Conservation (phyloP, 768 basidiomycete genomes). For the Tylopilus cervinicoccineus region DNA sequence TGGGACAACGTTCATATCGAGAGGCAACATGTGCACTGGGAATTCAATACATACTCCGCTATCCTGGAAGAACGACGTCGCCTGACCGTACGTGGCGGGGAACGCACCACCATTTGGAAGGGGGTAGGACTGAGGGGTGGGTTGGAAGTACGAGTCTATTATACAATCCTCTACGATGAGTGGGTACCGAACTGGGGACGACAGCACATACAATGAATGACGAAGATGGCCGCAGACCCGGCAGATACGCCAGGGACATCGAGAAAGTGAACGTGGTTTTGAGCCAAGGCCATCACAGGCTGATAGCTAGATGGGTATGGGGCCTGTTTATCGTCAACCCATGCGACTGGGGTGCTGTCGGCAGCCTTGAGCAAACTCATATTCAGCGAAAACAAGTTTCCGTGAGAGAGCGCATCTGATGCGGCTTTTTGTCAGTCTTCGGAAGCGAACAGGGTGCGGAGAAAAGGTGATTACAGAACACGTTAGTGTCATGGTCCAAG, state of each 20-base stretch:
- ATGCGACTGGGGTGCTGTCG: slow-evolving; percentile 51
- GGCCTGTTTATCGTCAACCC: slow-evolving; percentile 58
- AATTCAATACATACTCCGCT: slow-evolving; percentile 39
- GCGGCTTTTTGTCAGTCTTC: slow-evolving; percentile 6
- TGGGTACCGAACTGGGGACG: background rate
- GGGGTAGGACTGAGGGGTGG: slow-evolving; percentile 56
- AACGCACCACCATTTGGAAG: slow-evolving; percentile 44
- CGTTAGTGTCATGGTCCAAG: slow-evolving; percentile 93
- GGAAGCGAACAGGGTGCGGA: background rate
- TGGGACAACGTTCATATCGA: slow-evolving; percentile 17
- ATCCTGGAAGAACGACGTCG: slow-evolving; percentile 64
- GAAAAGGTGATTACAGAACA: slow-evolving; percentile 54
- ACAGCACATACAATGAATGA: slow-evolving; percentile 75
- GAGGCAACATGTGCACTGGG: background rate
- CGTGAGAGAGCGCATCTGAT: slow-evolving; percentile 64
- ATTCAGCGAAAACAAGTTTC: slow-evolving; percentile 65
- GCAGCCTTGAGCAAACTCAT: slow-evolving; percentile 64
- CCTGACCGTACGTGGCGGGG: slow-evolving; percentile 66
- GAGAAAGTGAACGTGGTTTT: slow-evolving; percentile 86
- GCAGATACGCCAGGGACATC: slow-evolving; percentile 62
- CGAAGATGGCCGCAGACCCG: slow-evolving; percentile 75
- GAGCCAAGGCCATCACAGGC: slow-evolving; percentile 76
- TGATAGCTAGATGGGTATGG: slow-evolving; percentile 58
- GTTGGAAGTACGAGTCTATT: slow-evolving; percentile 77
- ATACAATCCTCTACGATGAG: background rate